Base-by-base conservation (phyloP, 176 grass and related monocot species). In the Oryza glaberrima region DNA sequence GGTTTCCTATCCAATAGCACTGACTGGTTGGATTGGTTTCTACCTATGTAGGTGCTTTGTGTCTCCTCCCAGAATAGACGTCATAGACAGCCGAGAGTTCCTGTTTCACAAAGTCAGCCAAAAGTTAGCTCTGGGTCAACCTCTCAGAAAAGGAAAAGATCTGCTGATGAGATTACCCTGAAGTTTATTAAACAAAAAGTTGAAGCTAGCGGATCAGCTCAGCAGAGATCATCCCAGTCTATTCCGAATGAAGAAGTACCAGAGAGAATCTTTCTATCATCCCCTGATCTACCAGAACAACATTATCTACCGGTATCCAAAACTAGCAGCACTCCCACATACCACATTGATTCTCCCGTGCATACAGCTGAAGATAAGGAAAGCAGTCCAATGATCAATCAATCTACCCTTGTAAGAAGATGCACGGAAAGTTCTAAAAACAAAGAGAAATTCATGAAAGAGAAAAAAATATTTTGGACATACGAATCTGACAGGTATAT, bases 401-500 rank as follows among this genome's bases (percentile, higher is more conserved):
- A 3, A 6, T 35, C 30, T 68, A 36, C 30, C 66, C 28, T 68
- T 2, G 13, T 68, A 68, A 68, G 30, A 73, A 84, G 73, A 41
- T 41, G 40, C 40, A 41, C 8, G 40, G 40, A 41, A 41, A 41
- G 40, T 41, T 41, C 40, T 41, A 41, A 41, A 8, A 41, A 41
- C 40, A 41, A 41, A 41, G 40, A 7, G 82, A 86, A 46, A 43
- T 36, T 51, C 45, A 88, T 84, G 58, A 77, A 82, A 70, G 71
- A 76, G 76, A 94, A 90, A 95, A 90, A 84, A 72, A 95, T 93
- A 74, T 60, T 79, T 72, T 98, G 96, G 96, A 89, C 87, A 36
- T 88, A 87, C 7, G 78, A 86, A 70, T 92, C 89, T 36, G 86
- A 95, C 90, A 98, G 96, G 96, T 98, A 98, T 52, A 0, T 16